Percentiles rank a stretch among this genome's conserved stretches.
These are phyloP conservation scores for Panellus pusillus DNA, from an alignment of 768 basidiomycete species.

Conservation along the genomic window DNA sequence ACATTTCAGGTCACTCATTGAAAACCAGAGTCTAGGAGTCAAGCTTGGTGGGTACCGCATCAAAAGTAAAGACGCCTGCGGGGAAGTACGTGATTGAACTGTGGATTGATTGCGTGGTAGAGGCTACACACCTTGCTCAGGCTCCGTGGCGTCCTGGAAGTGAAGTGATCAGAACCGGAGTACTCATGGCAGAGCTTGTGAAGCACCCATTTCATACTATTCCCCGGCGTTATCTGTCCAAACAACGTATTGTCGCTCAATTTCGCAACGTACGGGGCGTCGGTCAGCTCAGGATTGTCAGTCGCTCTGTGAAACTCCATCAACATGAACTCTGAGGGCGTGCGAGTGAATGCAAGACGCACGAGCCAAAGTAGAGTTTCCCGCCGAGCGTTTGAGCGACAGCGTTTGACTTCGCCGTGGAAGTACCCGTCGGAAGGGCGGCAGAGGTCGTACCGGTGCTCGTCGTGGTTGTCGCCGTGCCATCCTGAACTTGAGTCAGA, in stretches of 20 bases:
- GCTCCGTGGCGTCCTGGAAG: conserved; percentile 53
- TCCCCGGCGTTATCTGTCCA: conserved; percentile 45
- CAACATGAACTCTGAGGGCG: neutral
- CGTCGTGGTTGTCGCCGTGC: conserved; percentile 1
- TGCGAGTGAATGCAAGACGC: neutral
- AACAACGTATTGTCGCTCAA: conserved; percentile 37
- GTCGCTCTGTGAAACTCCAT: conserved; percentile 30
- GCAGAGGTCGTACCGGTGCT: conserved; percentile 11
- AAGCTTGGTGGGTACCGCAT: conserved; percentile 21
- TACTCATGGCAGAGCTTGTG: neutral
- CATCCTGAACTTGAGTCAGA: neutral
- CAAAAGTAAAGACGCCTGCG: conserved; percentile 41
- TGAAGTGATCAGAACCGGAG: neutral
- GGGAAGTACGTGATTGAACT: neutral
- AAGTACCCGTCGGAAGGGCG: conserved; percentile 23
- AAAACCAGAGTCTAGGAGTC: neutral
- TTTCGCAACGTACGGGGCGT: conserved; percentile 37
- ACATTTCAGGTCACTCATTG: neutral
- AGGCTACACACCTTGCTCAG: conserved; percentile 38
- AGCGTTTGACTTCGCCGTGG: conserved; percentile 31
- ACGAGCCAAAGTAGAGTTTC: conserved; percentile 47
- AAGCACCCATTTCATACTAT: conserved; percentile 57
- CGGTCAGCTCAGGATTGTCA: conserved; percentile 44
- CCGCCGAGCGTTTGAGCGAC: conserved; percentile 37
- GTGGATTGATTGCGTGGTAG: conserved; percentile 13